These are phyloP conservation scores for Gracilariopsis chorda DNA, from an alignment of 23 red algal species.

Conservation along the genomic window DNA sequence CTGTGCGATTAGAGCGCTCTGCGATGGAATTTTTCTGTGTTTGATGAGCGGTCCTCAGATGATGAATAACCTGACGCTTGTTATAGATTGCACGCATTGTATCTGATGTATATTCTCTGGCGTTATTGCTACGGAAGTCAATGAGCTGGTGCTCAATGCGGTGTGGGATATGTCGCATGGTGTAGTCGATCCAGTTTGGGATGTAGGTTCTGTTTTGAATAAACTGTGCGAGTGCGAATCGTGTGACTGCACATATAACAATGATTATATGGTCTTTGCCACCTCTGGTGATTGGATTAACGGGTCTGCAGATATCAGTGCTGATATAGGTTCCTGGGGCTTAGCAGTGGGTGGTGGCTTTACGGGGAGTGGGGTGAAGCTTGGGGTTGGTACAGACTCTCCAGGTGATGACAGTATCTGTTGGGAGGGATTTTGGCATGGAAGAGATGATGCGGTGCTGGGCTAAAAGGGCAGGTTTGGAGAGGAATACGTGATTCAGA, in stretches of 20 bases:
- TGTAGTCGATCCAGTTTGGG: not conserved
- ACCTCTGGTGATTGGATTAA: too few species aligned
- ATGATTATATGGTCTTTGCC: too few species aligned
- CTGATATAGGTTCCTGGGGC: too few species aligned
- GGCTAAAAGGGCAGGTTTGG: not conserved
- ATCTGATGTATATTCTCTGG: not conserved
- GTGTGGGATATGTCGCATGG: not conserved
- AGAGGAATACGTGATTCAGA: not conserved
- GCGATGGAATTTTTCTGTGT: not conserved
- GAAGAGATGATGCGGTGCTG: not conserved
- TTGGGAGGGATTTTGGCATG: not conserved
- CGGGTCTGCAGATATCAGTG: too few species aligned
- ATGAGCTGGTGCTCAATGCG: not conserved
- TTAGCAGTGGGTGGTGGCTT: too few species aligned
- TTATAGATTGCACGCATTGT: not conserved
- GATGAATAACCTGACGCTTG: not conserved
- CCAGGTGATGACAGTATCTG: not conserved
- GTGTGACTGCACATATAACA: not conserved
- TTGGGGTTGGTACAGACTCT: not conserved
- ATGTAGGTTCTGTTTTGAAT: not conserved
- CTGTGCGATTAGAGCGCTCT: conserved; percentile 16
- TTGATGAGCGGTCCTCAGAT: not conserved
- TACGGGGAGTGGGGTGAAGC: too few species aligned
- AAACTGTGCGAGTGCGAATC: not conserved
- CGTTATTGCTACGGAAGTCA: not conserved